These are phyloP conservation scores for Ogataea trehaloabstinens DNA, from an alignment of 805 yeast species.

Conservation along the genomic window DNA sequence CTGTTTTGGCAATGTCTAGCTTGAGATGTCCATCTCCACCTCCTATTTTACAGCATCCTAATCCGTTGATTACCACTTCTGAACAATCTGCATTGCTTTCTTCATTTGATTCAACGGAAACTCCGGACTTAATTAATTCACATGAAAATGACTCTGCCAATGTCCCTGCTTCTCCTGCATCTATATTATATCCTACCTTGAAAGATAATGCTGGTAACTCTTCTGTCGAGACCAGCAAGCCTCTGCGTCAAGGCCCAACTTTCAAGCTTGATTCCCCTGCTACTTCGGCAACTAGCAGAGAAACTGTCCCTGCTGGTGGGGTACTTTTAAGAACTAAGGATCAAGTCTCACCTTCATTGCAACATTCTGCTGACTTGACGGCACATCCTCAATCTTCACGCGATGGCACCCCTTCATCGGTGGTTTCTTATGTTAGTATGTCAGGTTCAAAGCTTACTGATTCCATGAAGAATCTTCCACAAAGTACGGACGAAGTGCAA, in stretches of 20 bases:
- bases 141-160: not conserved
- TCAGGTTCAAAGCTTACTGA: conserved; percentile 24
- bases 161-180: conserved; percentile 9
- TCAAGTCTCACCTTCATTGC: conserved; percentile 4
- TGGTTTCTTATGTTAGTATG: not conserved
- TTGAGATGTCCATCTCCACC: conserved; percentile 73
- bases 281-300: conserved; percentile 11
- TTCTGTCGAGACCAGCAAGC: not conserved
- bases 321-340: conserved; percentile 31
- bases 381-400: conserved; percentile 4
- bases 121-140: conserved; percentile 2
- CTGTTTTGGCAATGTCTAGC: conserved; percentile 56
- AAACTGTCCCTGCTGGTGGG: conserved; percentile 24
- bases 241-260: not conserved
- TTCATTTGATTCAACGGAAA: conserved; percentile 8
- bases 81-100: conserved; percentile 15
- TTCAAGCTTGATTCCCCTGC: conserved; percentile 6
- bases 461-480: conserved; percentile 13
- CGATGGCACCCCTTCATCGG: conserved; percentile 4
- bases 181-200: conserved; percentile 2
- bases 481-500: conserved; percentile 3
- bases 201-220: conserved; percentile 2
- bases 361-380: not conserved
- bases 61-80: conserved; percentile 22
- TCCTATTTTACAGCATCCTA: conserved; percentile 48